These are phyloP conservation scores for Erodium maritimum DNA, from an alignment of 345 rosid genomes.

Conservation along the genomic window DNA sequence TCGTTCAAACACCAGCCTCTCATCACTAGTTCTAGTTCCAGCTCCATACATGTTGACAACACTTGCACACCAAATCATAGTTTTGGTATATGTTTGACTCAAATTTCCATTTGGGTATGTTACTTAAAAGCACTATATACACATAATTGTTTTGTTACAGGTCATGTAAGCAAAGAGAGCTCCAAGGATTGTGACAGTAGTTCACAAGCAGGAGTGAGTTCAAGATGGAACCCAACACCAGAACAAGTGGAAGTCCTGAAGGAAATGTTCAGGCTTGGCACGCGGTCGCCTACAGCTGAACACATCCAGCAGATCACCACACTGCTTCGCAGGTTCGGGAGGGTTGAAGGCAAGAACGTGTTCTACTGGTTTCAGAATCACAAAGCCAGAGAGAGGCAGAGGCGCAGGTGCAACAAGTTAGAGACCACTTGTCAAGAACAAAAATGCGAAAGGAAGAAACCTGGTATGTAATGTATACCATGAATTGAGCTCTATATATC, in stretches of 20 bases:
- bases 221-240: conserved; percentile 72
- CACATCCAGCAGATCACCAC: conserved; percentile 54
- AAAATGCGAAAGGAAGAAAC: conserved; percentile 17
- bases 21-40: background rate
- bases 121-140: background rate
- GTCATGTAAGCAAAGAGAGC: conserved; percentile 6
- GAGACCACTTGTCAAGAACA: conserved; percentile 8
- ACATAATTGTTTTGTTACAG: background rate
- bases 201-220: conserved; percentile 17
- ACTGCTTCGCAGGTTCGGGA: conserved; percentile 53
- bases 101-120: background rate
- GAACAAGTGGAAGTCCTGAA: conserved; percentile 53
- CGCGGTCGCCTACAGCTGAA: conserved; percentile 46
- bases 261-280: conserved; percentile 48
- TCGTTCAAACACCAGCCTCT: background rate
- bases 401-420: conserved; percentile 43
- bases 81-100: background rate
- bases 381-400: conserved; percentile 54
- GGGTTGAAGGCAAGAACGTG: conserved; percentile 64
- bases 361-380: conserved; percentile 84
- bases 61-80: too few species aligned
- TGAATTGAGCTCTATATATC: background rate
- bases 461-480: conserved; percentile 6
- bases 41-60: too few species aligned
- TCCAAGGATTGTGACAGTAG: background rate